phyloP scores from a whole-genome alignment of 108 stramenopile genomes.

The Cyclotella kingstonii region DNA sequence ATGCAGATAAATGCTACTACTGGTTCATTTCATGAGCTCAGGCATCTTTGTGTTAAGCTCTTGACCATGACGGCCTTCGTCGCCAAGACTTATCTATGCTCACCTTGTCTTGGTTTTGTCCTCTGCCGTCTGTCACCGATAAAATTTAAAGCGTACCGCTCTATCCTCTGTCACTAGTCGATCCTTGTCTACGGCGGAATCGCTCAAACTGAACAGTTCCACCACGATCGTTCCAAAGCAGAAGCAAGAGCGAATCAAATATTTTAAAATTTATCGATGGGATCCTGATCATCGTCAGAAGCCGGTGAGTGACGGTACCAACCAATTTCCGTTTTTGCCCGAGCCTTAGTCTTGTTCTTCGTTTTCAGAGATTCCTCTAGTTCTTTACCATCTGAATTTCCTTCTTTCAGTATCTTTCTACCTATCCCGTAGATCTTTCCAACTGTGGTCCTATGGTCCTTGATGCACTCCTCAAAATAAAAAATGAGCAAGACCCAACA shows the following conservation, averaged over 20 bases:
- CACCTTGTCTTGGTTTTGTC: not conserved
- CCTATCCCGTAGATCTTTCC: constrained; percentile 94
- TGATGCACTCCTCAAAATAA: constrained; percentile 97
- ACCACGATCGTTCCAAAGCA: constrained; percentile 10
- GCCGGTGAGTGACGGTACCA: constrained; percentile 47
- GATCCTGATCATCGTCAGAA: constrained; percentile 95
- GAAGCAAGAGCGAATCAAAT: constrained; percentile 78
- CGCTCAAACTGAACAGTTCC: constrained; percentile 49
- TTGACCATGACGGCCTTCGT: too few species aligned
- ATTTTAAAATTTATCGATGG: constrained; percentile 98
- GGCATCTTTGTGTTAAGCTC: too few species aligned
- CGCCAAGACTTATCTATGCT: too few species aligned
- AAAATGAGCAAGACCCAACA: constrained; percentile 94
- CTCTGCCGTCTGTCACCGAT: not conserved
- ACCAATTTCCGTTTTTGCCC: constrained; percentile 8
- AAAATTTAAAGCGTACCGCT: not conserved
- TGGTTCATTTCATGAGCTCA: too few species aligned
- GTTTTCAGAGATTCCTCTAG: not conserved
- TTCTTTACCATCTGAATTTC: not conserved
- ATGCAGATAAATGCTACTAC: too few species aligned
- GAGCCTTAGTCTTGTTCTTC: not conserved
- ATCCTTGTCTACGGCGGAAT: constrained; percentile 13
- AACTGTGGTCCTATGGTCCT: constrained; percentile 98
- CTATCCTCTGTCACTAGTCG: not conserved
- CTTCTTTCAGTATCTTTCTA: constrained; percentile 55